Evolutionary conservation across 306 rosid genomes (phyloP), one percentile per base, ranked within the genome.

Genomic region (Oxytropis ochrocephala): DNA sequence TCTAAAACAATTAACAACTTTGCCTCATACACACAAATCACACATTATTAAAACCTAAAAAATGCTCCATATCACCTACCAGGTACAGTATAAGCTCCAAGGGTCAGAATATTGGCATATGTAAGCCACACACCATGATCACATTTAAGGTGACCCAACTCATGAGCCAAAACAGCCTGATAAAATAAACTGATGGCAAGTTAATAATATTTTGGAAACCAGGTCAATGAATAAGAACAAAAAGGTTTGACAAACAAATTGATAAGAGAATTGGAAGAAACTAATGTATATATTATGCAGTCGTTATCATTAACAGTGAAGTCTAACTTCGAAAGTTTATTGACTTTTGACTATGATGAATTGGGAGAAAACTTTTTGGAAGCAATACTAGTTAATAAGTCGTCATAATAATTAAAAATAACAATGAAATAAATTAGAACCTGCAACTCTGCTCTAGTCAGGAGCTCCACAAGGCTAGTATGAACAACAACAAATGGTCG

Each of bases 111-210:
- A 89, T 94, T 94, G 1, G 97, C 96, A 72, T 91, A 85, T 19
- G 99, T 94, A 59, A 94, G 96, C 97, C 99, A 94, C 71, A 94
- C 86, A 63, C 99, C 99, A 80, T 91, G 99, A 80, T 90, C 96
- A 52, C 99, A 94, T 85, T 94, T 94, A 81, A 94, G 79, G 81
- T 94, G 97, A 51, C 97, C 99, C 87, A 94, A 78, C 75, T 94
- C 99, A 65, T 94, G 99, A 85, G 99, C 99, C 88, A 94, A 85
- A 85, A 91, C 99, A 80, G 95, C 96, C 99, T 91, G 78, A 39
- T 17, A 39, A 72, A 78, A 70, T 49, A 63, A 76, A 65, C 64
- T 73, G 49, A 54, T 47, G 9, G 70, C 17, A 76, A 69, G 69
- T 83, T 67, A 82, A 54, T 57, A 56, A 11, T 67, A 43, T 43